Conservation (phyloP, 164 flowering plant genomes). For the Magnolia sinica region DNA sequence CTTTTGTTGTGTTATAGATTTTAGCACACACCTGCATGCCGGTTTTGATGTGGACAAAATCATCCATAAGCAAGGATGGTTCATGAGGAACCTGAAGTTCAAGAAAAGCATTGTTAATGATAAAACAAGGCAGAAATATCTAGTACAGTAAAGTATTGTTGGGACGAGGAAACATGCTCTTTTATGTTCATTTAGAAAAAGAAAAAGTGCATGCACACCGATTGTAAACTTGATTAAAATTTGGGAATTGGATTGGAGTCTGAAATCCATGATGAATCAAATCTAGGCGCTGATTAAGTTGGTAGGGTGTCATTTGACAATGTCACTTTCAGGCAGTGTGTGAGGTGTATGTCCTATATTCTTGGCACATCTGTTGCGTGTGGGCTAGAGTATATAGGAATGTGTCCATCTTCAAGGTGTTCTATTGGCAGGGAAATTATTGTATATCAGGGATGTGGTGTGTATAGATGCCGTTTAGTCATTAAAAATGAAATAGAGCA, state of each 20-base stretch:
- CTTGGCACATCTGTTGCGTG: neutral
- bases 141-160: neutral
- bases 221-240: neutral
- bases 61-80: slow-evolving; percentile 57
- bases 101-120: neutral
- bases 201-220: neutral
- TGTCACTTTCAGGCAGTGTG: neutral
- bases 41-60: slow-evolving; percentile 76
- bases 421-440: neutral
- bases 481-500: too few species aligned
- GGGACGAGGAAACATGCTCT: neutral
- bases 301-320: neutral
- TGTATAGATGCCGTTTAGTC: too few species aligned
- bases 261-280: too few species aligned
- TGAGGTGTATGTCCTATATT: neutral
- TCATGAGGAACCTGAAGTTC: slow-evolving; percentile 67
- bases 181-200: neutral
- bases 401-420: neutral
- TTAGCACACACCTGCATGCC: slow-evolving; percentile 72
- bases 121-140: neutral
- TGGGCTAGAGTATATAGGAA: neutral
- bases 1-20: too few species aligned
- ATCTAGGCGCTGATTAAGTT: neutral
- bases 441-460: neutral
- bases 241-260: neutral